phyloP scores from a whole-genome alignment of 495 filamentous ascomycete species.

The Hyaloscypha finlandica region DNA sequence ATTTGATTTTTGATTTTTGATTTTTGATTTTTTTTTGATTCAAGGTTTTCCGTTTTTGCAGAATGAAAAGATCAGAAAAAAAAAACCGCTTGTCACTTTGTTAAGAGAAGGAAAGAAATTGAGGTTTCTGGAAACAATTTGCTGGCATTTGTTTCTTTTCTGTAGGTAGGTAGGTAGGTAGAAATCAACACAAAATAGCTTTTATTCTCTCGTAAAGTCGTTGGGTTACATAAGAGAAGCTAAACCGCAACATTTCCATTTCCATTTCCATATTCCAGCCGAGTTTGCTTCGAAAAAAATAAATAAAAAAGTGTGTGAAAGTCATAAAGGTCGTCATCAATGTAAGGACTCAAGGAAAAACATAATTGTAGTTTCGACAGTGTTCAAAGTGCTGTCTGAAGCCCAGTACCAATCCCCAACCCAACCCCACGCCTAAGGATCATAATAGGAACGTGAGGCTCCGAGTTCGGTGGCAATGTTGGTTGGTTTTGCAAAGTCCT shows the following conservation, averaged over 20 bases:
- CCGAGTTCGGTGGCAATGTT: background rate
- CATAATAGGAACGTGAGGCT: constrained; percentile 25
- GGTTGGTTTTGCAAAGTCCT: constrained; percentile 14
- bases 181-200: constrained; percentile 29
- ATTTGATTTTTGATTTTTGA: too few species aligned
- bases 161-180: too few species aligned
- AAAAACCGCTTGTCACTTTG: too few species aligned
- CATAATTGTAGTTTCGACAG: constrained; percentile 5
- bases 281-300: background rate
- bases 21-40: too few species aligned
- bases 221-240: constrained; percentile 33
- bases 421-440: constrained; percentile 25
- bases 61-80: too few species aligned
- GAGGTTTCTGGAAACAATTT: background rate
- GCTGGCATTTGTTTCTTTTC: background rate
- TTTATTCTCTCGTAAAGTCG: constrained; percentile 35
- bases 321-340: constrained; percentile 32
- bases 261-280: background rate
- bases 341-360: constrained; percentile 31
- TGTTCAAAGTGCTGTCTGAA: constrained; percentile 9
- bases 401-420: background rate
- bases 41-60: too few species aligned
- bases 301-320: constrained; percentile 7
- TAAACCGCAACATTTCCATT: background rate
- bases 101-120: too few species aligned